A percentile compares a stretch with the other conserved stretches of the same genome.
These are phyloP conservation scores for Corynespora cassiicola DNA, from an alignment of 2,329 filamentous ascomycete genomes.

Conservation along the genomic window DNA sequence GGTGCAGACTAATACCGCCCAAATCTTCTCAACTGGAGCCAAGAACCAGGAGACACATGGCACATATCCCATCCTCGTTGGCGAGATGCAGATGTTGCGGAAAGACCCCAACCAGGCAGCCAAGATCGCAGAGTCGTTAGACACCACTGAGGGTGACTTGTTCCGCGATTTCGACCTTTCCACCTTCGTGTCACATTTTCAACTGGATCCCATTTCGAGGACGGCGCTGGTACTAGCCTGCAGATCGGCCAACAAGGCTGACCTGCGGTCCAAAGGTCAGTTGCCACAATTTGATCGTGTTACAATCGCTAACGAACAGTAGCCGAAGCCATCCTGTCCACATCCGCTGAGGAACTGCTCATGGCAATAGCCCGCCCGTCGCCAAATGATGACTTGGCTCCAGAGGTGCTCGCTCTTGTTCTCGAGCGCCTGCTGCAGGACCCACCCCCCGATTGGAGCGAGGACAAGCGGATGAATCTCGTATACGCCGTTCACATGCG, in stretches of 20 bases:
- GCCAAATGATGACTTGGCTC: conserved; percentile 70
- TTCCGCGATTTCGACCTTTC: conserved; percentile 97
- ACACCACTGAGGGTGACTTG: conserved; percentile 87
- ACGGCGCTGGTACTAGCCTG: conserved; percentile 88
- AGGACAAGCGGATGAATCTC: conserved; percentile 73
- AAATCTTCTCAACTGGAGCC: conserved; percentile 84
- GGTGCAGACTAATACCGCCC: conserved; percentile 85
- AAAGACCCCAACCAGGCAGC: conserved; percentile 81
- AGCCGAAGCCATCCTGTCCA: conserved; percentile 91
- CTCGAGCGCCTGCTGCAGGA: conserved; percentile 87
- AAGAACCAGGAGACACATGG: conserved; percentile 76
- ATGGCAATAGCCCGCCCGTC: conserved; percentile 72
- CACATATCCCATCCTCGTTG: conserved; percentile 81
- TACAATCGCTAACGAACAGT: conserved; percentile 21
- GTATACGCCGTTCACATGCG: conserved; percentile 66
- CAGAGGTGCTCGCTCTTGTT: conserved; percentile 77
- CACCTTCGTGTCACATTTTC: conserved; percentile 95
- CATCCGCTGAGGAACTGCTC: conserved; percentile 78
- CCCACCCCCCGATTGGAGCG: conserved; percentile 84
- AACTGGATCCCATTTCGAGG: conserved; percentile 86
- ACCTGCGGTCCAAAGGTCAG: conserved; percentile 88
- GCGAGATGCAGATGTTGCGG: conserved; percentile 86
- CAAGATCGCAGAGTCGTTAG: conserved; percentile 93
- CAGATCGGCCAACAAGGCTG: conserved; percentile 78
- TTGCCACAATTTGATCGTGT: conserved; percentile 10